Conservation (phyloP, 306 rosid species). For the Carpinus fangiana region DNA sequence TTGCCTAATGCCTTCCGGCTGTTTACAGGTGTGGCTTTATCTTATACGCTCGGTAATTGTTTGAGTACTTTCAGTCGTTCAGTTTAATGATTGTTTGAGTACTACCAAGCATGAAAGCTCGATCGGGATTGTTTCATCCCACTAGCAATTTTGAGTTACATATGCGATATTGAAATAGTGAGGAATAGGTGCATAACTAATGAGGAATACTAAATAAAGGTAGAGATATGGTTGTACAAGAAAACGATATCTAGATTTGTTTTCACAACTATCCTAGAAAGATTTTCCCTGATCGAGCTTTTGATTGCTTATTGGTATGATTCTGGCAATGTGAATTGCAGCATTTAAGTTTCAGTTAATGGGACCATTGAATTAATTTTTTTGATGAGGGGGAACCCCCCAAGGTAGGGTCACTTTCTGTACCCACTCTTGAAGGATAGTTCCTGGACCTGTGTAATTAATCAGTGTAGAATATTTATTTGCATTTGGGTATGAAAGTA, state of each 20-base stretch:
- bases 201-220: background rate
- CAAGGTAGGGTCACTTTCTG: too few relatives aligned
- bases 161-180: background rate
- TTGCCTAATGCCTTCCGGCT: constrained; percentile 78
- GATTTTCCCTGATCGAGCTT: background rate
- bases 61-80: constrained; percentile 1
- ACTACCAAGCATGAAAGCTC: background rate
- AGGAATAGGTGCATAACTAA: background rate
- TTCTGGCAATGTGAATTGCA: background rate
- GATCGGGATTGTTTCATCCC: background rate
- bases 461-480: background rate
- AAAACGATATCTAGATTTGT: background rate
- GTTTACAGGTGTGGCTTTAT: constrained; percentile 64
- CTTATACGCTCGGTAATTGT: background rate
- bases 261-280: background rate
- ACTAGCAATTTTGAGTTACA: constrained; percentile 9
- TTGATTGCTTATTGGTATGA: background rate
- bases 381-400: too few relatives aligned
- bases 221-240: background rate
- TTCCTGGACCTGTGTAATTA: too few relatives aligned
- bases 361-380: background rate
- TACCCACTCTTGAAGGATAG: too few relatives aligned
- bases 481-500: too few relatives aligned
- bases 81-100: constrained; percentile 8
- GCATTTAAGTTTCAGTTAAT: background rate